Conservation (phyloP, 208 protist genomes). For the Leishmania martiniquensis region DNA sequence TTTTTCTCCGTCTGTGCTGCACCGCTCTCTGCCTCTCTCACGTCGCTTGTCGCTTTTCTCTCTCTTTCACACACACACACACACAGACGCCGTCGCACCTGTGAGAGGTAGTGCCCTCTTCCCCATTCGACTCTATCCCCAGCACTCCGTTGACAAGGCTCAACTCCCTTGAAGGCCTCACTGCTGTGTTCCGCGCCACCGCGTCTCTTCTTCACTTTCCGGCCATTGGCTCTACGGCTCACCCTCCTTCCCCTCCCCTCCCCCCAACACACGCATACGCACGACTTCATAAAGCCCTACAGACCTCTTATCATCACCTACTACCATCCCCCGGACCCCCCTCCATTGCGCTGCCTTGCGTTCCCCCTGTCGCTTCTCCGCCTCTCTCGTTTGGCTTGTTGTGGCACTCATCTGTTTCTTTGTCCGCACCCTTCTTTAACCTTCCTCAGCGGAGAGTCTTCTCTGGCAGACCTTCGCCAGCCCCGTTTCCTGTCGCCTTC, state of each 20-base stretch:
- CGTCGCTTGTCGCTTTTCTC: no score
- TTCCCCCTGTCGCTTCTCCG: not conserved
- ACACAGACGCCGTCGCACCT: no score
- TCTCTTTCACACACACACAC: not conserved
- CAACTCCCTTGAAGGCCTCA: not conserved
- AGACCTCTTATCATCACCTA: not conserved
- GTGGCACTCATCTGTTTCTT: not conserved
- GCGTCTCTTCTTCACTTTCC: not conserved
- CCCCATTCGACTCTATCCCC: not conserved
- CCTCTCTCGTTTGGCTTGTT: not conserved
- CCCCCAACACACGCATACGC: not conserved
- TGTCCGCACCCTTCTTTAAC: not conserved
- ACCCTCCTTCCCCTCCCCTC: not conserved
- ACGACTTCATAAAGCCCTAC: not conserved
- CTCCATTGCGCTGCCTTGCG: not conserved
- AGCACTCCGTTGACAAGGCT: not conserved
- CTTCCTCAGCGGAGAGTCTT: not conserved
- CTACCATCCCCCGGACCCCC: not conserved
- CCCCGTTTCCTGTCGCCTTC: not conserved
- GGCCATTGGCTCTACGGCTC: not conserved
- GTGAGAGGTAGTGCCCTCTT: slow-evolving; percentile 6
- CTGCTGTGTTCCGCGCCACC: not conserved
- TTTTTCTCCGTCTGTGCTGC: not conserved
- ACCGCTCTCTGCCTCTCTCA: not conserved
- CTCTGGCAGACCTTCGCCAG: not conserved